Evolutionary conservation across 1,284 basidiomycete genomes (phyloP).

Genomic region (Thecaphora thlaspeos): DNA sequence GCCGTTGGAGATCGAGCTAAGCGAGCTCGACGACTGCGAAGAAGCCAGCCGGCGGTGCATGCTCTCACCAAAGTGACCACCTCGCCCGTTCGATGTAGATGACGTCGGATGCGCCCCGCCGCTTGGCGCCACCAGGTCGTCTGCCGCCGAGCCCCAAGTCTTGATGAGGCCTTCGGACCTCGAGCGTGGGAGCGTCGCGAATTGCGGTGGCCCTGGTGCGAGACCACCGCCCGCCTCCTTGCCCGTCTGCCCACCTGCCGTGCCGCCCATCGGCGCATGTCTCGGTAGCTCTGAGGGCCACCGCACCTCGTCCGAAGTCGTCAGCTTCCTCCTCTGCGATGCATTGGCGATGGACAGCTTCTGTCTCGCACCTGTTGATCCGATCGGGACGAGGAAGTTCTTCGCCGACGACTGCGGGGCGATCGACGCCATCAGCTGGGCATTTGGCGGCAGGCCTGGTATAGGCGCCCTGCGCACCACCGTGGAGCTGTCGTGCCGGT

Average conservation of each 20-base stretch:
- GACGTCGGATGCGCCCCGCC: too few relatives aligned
- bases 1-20: not conserved
- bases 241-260: too few relatives aligned
- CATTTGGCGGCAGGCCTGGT: slow-evolving; percentile 8
- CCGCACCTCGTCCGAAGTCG: slow-evolving; percentile 19
- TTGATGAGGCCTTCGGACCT: slow-evolving; percentile 11
- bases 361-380: slow-evolving; percentile 47
- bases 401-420: slow-evolving; percentile 18
- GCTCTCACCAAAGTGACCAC: too few relatives aligned
- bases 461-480: not conserved
- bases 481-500: not conserved
- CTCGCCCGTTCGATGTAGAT: too few relatives aligned
- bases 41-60: not conserved
- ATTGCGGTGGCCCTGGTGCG: not conserved
- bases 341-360: slow-evolving; percentile 46
- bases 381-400: slow-evolving; percentile 50
- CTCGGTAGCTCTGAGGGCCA: slow-evolving; percentile 2
- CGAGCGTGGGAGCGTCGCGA: slow-evolving; percentile 6
- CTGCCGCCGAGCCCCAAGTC: not conserved
- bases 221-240: too few relatives aligned
- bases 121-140: too few relatives aligned
- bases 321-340: slow-evolving; percentile 29
- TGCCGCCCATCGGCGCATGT: too few relatives aligned
- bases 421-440: slow-evolving; percentile 10
- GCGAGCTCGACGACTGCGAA: not conserved